Evolutionary conservation across 129 eudicot species (phyloP).

Genomic region (Pseudognaphalium luteoalbum): DNA sequence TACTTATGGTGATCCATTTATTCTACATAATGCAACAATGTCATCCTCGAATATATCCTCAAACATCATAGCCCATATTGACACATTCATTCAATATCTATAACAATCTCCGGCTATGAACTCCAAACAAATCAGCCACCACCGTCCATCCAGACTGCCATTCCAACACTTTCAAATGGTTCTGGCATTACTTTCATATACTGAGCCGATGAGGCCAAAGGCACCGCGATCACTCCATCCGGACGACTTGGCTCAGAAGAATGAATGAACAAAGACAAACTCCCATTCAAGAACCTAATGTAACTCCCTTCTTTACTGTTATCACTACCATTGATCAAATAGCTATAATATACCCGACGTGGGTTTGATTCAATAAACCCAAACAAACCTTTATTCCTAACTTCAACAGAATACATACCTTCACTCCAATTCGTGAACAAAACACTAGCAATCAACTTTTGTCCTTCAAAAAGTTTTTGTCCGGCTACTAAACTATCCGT

Average conservation of each 20-base stretch:
- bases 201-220: slow-evolving; percentile 14
- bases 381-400: slow-evolving; percentile 9
- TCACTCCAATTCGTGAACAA: slow-evolving; percentile 20
- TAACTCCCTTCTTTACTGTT: slow-evolving; percentile 14
- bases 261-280: slow-evolving; percentile 14
- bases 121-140: slow-evolving; percentile 7
- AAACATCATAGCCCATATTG: neutral
- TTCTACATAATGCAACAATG: neutral
- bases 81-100: neutral
- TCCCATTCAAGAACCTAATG: slow-evolving; percentile 23
- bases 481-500: slow-evolving; percentile 36
- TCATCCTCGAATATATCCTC: too few relatives aligned
- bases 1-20: neutral
- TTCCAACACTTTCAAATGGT: slow-evolving; percentile 30
- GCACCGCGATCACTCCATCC: neutral
- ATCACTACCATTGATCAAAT: neutral
- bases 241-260: slow-evolving; percentile 2
- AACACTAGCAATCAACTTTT: slow-evolving; percentile 22
- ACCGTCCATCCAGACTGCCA: neutral
- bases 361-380: slow-evolving; percentile 24
- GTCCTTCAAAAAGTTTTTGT: slow-evolving; percentile 25
- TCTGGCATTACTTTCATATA: slow-evolving; percentile 31
- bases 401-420: slow-evolving; percentile 12
- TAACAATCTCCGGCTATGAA: neutral
- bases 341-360: slow-evolving; percentile 13